Evolutionary conservation across 257 asterid species (phyloP), one percentile per base, ranked within the genome.

Genomic region (Lycium barbarum): DNA sequence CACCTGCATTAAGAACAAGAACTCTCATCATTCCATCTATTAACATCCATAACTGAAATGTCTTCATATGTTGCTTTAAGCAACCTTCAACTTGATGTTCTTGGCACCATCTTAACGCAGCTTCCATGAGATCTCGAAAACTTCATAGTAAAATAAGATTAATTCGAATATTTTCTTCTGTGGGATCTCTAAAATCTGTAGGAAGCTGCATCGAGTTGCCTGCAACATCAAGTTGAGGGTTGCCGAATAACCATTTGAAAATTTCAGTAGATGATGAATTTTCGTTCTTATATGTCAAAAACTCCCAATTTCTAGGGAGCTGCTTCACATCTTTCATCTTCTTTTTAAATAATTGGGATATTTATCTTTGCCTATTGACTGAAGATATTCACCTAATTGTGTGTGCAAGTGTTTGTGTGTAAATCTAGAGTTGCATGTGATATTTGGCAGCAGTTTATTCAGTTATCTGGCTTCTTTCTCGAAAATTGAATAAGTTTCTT

Each of bases 1-100:
- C 22, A 67, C 74, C 74, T 36, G 51, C 26, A 36, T 68, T 68
- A 68, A 1, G 76, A 68, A 68, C 20, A 36, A 3, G 76, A 67
- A 36, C 76, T 67, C 22, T 36, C 76, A 14, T 67, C 20, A 14
- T 51, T 67, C 76, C 76, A 67, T 67, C n/a, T 67, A 67, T 36
- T 67, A 67, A 67, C 76, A 67, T 67, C 76, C 20, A 67, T 67
- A 67, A 67, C 76, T 36, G 49, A 14, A 14, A 68, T 68, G 51
- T 68, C 14, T 68, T 68, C 76, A 38, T 13, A 36, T 68, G 36
- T 68, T 68, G 76, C 76, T 68, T 68, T 36, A 68, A 51, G 76
- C 22, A 36, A 68, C 51, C 76, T 67, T 36, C 13, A 68, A 36
- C 76, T 2, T 36, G 12, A 7, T 68, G 51, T 36, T 14, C 14